A percentile compares a stretch with the other conserved stretches of the same genome.
phyloP scores from a whole-genome alignment of 495 filamentous ascomycete species.

The Neurospora sp. region DNA sequence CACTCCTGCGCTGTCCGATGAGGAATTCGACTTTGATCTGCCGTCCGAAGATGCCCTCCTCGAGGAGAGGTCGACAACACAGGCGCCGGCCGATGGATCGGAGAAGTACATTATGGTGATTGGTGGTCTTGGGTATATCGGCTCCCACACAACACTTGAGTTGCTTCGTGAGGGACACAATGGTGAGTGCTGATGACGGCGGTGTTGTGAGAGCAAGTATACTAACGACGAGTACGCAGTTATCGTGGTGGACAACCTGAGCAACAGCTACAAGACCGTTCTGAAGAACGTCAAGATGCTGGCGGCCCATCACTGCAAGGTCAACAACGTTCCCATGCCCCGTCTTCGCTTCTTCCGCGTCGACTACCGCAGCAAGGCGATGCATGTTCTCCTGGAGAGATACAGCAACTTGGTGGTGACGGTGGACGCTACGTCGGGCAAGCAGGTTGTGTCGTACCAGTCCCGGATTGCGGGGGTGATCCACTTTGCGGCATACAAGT shows the following conservation, averaged over 20 bases:
- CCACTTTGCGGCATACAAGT: slow-evolving; percentile 54
- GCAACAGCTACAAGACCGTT: slow-evolving; percentile 47
- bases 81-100: neutral
- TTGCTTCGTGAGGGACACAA: slow-evolving; percentile 52
- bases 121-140: slow-evolving; percentile 58
- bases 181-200: slow-evolving; percentile 11
- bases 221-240: slow-evolving; percentile 14
- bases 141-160: slow-evolving; percentile 53
- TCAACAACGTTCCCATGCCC: slow-evolving; percentile 28
- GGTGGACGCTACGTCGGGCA: slow-evolving; percentile 27
- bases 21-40: slow-evolving; percentile 10
- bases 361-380: slow-evolving; percentile 42
- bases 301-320: slow-evolving; percentile 38
- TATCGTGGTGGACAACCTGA: slow-evolving; percentile 53
- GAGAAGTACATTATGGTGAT: slow-evolving; percentile 46
- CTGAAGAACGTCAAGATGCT: slow-evolving; percentile 42
- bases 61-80: neutral
- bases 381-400: slow-evolving; percentile 16
- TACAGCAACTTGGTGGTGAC: slow-evolving; percentile 24
- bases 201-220: neutral
- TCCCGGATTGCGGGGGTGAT: slow-evolving; percentile 51
- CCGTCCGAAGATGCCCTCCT: neutral
- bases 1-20: slow-evolving; percentile 15
- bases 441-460: slow-evolving; percentile 29
- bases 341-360: slow-evolving; percentile 44